Percentiles rank a stretch among this genome's conserved stretches.
Evolutionary conservation across 2,329 filamentous ascomycete genomes (phyloP).

Genomic region (Aspergillus tubingensis): DNA sequence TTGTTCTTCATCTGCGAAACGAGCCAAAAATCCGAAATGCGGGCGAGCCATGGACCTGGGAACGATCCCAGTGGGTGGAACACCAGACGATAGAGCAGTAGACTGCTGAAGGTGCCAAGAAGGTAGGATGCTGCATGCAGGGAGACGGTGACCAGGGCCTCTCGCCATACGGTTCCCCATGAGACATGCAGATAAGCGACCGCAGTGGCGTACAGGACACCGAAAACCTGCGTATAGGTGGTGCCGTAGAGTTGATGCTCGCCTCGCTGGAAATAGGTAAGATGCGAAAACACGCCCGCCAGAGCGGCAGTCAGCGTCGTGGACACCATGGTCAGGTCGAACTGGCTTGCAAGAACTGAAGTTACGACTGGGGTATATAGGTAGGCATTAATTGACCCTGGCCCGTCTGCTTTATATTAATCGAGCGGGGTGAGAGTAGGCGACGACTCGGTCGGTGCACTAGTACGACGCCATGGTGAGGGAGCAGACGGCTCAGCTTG

Average conservation of each 20-base stretch:
- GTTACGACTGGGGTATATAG: background rate
- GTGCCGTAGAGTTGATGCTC: conserved; percentile 22
- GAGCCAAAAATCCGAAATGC: conserved; percentile 32
- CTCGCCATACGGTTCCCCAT: background rate
- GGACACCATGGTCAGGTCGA: background rate
- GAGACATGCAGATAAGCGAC: background rate
- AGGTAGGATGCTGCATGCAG: conserved; percentile 3
- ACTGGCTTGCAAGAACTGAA: background rate
- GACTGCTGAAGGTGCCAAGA: conserved; percentile 5
- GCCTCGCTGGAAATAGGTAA: conserved; percentile 21
- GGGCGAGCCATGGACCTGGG: conserved; percentile 32
- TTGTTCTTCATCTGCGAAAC: background rate
- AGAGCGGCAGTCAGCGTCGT: conserved; percentile 1
- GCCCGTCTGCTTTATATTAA: background rate
- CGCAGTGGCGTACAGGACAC: background rate
- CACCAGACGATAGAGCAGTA: conserved; percentile 14
- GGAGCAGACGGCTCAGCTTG: too few relatives aligned
- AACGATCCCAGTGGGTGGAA: conserved; percentile 17
- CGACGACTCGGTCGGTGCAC: too few relatives aligned
- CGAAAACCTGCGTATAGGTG: conserved; percentile 15
- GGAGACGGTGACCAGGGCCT: background rate
- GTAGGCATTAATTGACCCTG: background rate
- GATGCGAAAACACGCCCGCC: conserved; percentile 14
- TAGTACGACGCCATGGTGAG: too few relatives aligned
- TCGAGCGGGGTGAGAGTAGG: background rate